Evolutionary conservation across 345 rosid species (phyloP), one percentile per base, ranked within the genome.

Genomic region (Euphorbia peplus): DNA sequence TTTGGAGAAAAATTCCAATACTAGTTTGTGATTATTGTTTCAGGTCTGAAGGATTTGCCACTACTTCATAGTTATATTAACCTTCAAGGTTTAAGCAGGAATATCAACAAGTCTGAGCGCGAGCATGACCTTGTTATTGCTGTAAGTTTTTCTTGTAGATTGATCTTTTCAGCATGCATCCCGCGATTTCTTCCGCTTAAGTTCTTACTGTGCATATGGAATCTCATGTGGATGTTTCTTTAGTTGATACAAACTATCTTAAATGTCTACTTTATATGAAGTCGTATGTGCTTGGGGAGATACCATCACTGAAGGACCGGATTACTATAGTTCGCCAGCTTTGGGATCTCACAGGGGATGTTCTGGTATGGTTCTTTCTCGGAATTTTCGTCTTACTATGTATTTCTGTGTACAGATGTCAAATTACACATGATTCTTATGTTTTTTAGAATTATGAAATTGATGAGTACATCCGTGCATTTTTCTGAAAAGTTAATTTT

Each of bases 281-380:
- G 99, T 92, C 99, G 13, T 90, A 95, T 74, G 97, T 90, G 70
- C 88, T 92, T 69, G 99, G 99, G 63, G 98, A 95, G 86, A 88
- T 93, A 78, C 97, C 99, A 10, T 92, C 97, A 28, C 72, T 90
- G 70, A 81, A 88, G 82, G 98, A 92, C 76, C 88, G 93, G 74
- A 84, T 87, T 73, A 82, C 98, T 1, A 79, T 80, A 35, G 96
- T 88, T 56, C 96, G 96, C 76, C 99, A 91, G 75, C 98, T 95
- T 74, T 95, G 99, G 99, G 87, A 86, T 80, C 98, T 92, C 71
- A 95, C 99, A 25, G 66, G 61, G 62, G 99, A 92, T 88, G 84
- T 95, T 78, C 79, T 95, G 91, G 98, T 95, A 90, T 54, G 70
- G 2, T 35, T 73, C 66, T 21, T 41, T 18, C 25, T 75, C 54